Conservation (phyloP, 2,329 filamentous ascomycete species). For the Allantophomopsis lycopodina region DNA sequence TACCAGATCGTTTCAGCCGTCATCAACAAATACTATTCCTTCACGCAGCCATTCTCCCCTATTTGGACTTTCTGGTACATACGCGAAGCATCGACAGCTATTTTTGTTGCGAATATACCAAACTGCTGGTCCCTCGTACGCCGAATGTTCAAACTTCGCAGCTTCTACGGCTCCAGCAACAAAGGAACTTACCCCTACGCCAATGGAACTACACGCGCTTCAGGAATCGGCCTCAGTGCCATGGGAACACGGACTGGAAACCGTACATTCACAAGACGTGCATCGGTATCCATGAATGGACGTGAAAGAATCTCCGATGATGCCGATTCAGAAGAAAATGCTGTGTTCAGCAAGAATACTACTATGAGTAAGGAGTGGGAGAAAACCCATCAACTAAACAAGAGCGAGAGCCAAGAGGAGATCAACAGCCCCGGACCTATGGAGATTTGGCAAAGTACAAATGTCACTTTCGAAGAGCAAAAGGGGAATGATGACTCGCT, state of each 20-base stretch:
- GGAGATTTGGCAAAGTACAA: constrained; percentile 10
- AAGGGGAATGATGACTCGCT: no score
- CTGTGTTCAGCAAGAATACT: no score
- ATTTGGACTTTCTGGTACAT: constrained; percentile 32
- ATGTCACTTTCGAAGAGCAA: no score
- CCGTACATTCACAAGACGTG: no score
- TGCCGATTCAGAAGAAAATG: no score
- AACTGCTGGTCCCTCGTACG: constrained; percentile 36
- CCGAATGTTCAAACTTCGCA: constrained; percentile 20
- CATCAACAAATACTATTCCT: constrained; percentile 33
- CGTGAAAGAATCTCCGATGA: no score
- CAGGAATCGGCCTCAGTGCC: no score
- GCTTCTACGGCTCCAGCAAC: constrained; percentile 7
- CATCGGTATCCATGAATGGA: no score
- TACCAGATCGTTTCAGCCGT: constrained; percentile 32
- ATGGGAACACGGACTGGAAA: no score
- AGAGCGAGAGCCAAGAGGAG: constrained; percentile 10
- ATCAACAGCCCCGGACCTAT: constrained; percentile 7
- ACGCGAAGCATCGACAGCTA: constrained; percentile 35
- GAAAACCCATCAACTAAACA: constrained; percentile 3
- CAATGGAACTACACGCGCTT: no score
- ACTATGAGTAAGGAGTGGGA: constrained; percentile 5
- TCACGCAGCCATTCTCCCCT: constrained; percentile 18
- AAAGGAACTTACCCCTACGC: no score
- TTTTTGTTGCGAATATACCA: constrained; percentile 38